Percentiles rank a stretch among this genome's conserved stretches.
Conservation (phyloP, 805 yeast species). For the Kluyveromyces lactis region DNA sequence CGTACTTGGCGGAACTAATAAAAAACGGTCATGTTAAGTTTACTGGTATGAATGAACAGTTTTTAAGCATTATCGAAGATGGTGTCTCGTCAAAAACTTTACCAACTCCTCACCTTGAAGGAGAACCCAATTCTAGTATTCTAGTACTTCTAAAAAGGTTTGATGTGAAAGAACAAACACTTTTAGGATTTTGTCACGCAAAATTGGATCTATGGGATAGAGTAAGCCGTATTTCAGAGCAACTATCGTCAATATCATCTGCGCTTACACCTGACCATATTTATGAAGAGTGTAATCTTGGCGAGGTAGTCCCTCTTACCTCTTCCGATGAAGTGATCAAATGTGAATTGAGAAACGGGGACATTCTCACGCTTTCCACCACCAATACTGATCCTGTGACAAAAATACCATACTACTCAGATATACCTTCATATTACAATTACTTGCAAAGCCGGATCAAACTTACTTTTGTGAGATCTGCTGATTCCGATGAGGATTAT, state of each 20-base stretch:
- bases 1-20: neutral
- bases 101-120: neutral
- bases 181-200: constrained; percentile 61
- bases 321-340: constrained; percentile 37
- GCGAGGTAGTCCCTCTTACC: constrained; percentile 7
- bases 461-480: constrained; percentile 34
- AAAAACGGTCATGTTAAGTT: neutral
- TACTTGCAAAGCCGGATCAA: constrained; percentile 55
- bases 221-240: constrained; percentile 34
- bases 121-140: neutral
- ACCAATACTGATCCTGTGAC: constrained; percentile 9
- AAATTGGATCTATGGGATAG: constrained; percentile 41
- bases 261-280: constrained; percentile 31
- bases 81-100: constrained; percentile 1
- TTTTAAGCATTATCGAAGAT: constrained; percentile 1
- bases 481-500: constrained; percentile 22
- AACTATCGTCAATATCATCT: constrained; percentile 36
- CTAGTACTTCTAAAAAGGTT: constrained; percentile 55
- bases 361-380: constrained; percentile 39
- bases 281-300: constrained; percentile 56
- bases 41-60: constrained; percentile 1
- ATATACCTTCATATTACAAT: constrained; percentile 40
- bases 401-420: constrained; percentile 28
- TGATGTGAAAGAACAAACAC: constrained; percentile 43
- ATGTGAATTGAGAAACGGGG: constrained; percentile 59